These are phyloP conservation scores for Colletotrichum liriopes DNA, from an alignment of 2,329 filamentous ascomycete species.

Conservation along the genomic window DNA sequence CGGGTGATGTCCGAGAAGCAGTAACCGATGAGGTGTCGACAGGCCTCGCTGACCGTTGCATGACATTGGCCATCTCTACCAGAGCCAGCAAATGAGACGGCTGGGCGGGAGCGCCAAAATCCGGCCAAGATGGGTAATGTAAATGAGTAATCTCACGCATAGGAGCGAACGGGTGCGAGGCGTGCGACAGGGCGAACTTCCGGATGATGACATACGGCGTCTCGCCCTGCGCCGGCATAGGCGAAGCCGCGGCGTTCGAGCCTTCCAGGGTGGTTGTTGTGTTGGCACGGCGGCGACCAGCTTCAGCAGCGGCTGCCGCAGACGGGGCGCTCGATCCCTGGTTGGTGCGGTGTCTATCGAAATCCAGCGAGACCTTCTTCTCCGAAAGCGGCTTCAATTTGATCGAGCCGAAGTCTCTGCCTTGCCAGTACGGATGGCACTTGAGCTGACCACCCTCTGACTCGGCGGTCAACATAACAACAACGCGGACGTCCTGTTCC, in stretches of 20 bases:
- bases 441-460: conserved; percentile 94
- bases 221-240: conserved; percentile 61
- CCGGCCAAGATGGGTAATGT: conserved; percentile 96
- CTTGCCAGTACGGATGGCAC: conserved; percentile 94
- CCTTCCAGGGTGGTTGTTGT: conserved; percentile 51
- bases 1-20: conserved; percentile 49
- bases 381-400: conserved; percentile 85
- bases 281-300: conserved; percentile 50
- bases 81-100: conserved; percentile 88
- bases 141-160: conserved; percentile 95
- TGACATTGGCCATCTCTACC: conserved; percentile 88
- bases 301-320: conserved; percentile 34
- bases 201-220: conserved; percentile 85
- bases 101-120: conserved; percentile 93
- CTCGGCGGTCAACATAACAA: conserved; percentile 97
- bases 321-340: conserved; percentile 43
- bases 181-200: conserved; percentile 87
- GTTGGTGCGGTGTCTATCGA: conserved; percentile 64
- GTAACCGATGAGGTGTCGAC: conserved; percentile 59
- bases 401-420: conserved; percentile 83
- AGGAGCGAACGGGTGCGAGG: conserved; percentile 83
- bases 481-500: conserved; percentile 95
- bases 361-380: conserved; percentile 84
- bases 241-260: conserved; percentile 46
- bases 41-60: conserved; percentile 72